Percentiles rank a stretch among this genome's conserved stretches.
phyloP scores from a whole-genome alignment of 1,284 basidiomycete genomes.

The Melampsora abietis-canadensis region DNA sequence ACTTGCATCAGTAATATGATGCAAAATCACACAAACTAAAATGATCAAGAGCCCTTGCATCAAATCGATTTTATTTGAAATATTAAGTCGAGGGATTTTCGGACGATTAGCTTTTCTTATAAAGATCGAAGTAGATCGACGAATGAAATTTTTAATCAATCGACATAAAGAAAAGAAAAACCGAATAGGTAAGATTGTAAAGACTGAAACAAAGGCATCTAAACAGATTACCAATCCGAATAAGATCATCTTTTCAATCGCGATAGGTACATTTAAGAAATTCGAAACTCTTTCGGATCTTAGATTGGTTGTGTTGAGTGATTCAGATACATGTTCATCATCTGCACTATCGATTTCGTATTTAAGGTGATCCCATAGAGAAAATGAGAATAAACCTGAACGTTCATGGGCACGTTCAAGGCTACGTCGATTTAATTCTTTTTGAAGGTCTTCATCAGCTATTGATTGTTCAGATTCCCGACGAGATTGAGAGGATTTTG shows the following conservation, averaged over 20 bases:
- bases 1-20: constrained; percentile 85
- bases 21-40: constrained; percentile 70
- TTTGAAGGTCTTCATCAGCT: neutral
- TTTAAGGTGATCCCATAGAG: constrained; percentile 84
- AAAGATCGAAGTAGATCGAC: neutral
- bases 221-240: constrained; percentile 93
- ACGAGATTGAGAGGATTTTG: neutral
- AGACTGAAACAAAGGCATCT: constrained; percentile 95
- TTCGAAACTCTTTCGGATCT: constrained; percentile 98
- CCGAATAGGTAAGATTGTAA: constrained; percentile 94
- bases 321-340: too few species aligned
- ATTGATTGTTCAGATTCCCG: neutral
- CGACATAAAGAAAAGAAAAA: constrained; percentile 50
- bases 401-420: constrained; percentile 45
- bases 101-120: neutral
- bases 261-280: constrained; percentile 86
- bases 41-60: constrained; percentile 74
- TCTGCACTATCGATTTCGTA: constrained; percentile 56
- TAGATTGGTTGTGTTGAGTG: constrained; percentile 51
- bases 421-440: constrained; percentile 7
- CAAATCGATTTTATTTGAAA: constrained; percentile 87
- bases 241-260: constrained; percentile 88
- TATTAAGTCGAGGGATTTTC: constrained; percentile 55
- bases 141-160: neutral
- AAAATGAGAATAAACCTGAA: constrained; percentile 60